These are phyloP conservation scores for Mucor circinelloides DNA, from an alignment of 371 early-diverging fungal species.

Conservation along the genomic window DNA sequence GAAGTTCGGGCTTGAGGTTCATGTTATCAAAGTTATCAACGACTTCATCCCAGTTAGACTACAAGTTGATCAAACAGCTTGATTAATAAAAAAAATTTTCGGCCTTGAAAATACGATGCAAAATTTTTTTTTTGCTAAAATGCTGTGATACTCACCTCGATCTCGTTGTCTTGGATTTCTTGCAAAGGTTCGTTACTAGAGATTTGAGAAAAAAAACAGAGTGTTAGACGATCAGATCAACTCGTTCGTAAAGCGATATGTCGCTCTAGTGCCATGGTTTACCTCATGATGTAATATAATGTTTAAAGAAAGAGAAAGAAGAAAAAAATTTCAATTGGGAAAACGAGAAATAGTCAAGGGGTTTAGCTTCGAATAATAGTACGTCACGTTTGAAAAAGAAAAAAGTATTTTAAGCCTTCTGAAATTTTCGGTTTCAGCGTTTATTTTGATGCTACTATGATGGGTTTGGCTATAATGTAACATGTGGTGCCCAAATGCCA, in stretches of 20 bases:
- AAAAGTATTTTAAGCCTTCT: constrained; percentile 10
- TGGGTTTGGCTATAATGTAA: constrained; percentile 61
- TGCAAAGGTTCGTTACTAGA: constrained; percentile 37
- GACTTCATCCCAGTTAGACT: constrained; percentile 79
- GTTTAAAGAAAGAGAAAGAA: constrained; percentile 23
- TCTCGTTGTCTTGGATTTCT: constrained; percentile 45
- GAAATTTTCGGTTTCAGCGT: not conserved
- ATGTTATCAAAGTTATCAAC: constrained; percentile 85
- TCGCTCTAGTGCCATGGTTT: not conserved
- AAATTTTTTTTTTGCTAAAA: constrained; percentile 1
- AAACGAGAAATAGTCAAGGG: constrained; percentile 18
- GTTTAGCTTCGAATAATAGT: constrained; percentile 5
- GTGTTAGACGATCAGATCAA: not conserved
- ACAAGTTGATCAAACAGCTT: constrained; percentile 10
- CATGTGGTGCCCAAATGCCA: constrained; percentile 87
- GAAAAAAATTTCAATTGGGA: constrained; percentile 10
- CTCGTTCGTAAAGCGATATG: not conserved
- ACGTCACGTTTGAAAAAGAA: constrained; percentile 12
- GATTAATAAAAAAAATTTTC: constrained; percentile 11
- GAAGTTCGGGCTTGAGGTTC: constrained; percentile 81
- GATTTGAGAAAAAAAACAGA: not conserved
- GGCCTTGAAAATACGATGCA: constrained; percentile 1
- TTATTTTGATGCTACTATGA: not conserved
- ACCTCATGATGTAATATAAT: constrained; percentile 31
- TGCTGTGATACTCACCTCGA: constrained; percentile 52